Conservation (phyloP, 1,284 basidiomycete genomes). For the Marasmius oreades region DNA sequence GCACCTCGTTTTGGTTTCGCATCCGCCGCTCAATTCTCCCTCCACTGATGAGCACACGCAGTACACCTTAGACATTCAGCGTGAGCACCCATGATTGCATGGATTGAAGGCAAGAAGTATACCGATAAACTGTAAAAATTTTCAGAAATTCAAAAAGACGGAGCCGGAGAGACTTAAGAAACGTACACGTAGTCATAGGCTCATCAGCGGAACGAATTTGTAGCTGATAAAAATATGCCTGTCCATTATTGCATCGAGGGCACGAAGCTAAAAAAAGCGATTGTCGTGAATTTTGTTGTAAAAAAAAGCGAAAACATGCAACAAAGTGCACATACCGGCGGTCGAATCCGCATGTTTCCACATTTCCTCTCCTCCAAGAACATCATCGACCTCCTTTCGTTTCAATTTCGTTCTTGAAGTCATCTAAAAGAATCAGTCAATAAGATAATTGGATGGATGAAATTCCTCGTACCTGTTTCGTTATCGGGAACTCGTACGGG, state of each 20-base stretch:
- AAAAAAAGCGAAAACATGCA: slow-evolving; percentile 4
- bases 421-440: slow-evolving; percentile 50
- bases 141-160: no score
- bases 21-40: no score
- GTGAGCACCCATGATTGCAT: no score
- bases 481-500: slow-evolving; percentile 93
- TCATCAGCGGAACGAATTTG: slow-evolving; percentile 97
- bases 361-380: slow-evolving; percentile 88
- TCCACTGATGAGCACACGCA: no score
- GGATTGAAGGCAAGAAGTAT: no score
- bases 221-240: slow-evolving; percentile 94
- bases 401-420: slow-evolving; percentile 81
- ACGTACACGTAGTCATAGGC: neutral
- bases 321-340: slow-evolving; percentile 47
- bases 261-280: slow-evolving; percentile 67
- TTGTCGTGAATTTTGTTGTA: no score
- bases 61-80: no score
- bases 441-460: neutral
- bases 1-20: no score
- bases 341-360: slow-evolving; percentile 97
- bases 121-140: no score
- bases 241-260: slow-evolving; percentile 85
- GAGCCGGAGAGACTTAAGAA: no score
- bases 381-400: slow-evolving; percentile 89
- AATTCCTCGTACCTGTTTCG: slow-evolving; percentile 55